These are phyloP conservation scores for Phtheirospermum japonicum DNA, from an alignment of 257 asterid genomes.

Conservation along the genomic window DNA sequence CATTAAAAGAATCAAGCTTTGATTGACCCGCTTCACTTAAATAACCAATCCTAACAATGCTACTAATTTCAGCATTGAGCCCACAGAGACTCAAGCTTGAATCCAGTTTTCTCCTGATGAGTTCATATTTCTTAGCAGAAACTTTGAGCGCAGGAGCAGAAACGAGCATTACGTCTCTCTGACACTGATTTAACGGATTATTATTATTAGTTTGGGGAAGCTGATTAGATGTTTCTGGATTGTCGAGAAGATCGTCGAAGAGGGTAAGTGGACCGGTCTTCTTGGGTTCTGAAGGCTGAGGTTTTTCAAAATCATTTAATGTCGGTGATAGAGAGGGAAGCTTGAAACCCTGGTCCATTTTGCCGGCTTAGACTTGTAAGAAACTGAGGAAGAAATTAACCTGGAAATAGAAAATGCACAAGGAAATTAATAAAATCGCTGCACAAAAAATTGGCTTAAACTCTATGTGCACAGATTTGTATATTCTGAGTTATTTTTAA, in stretches of 20 bases:
- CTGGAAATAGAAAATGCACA: no score
- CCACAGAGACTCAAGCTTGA: slow-evolving; percentile 30
- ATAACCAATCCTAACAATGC: slow-evolving; percentile 21
- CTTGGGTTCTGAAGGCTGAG: not conserved
- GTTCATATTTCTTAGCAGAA: no score
- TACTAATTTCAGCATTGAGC: slow-evolving; percentile 20
- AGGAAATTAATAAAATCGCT: no score
- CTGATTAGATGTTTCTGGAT: not conserved
- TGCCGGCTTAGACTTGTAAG: no score
- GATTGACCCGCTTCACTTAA: slow-evolving; percentile 27
- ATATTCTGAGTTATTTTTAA: no score
- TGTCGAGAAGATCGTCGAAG: slow-evolving; percentile 19
- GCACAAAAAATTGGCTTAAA: no score
- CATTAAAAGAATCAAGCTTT: slow-evolving; percentile 23
- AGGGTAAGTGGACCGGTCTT: slow-evolving; percentile 16
- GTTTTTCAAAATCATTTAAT: slow-evolving; percentile 18
- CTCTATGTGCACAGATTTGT: no score
- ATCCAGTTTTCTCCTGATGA: slow-evolving; percentile 25
- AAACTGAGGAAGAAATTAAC: no score
- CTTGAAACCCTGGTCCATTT: not conserved
- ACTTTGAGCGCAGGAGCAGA: no score
- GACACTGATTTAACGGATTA: slow-evolving; percentile 1
- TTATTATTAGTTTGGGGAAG: not conserved
- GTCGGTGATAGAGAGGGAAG: not conserved
- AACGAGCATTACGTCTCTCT: no score